These are phyloP conservation scores for Crithidia brevicula DNA, from an alignment of 208 protist species.

Conservation along the genomic window DNA sequence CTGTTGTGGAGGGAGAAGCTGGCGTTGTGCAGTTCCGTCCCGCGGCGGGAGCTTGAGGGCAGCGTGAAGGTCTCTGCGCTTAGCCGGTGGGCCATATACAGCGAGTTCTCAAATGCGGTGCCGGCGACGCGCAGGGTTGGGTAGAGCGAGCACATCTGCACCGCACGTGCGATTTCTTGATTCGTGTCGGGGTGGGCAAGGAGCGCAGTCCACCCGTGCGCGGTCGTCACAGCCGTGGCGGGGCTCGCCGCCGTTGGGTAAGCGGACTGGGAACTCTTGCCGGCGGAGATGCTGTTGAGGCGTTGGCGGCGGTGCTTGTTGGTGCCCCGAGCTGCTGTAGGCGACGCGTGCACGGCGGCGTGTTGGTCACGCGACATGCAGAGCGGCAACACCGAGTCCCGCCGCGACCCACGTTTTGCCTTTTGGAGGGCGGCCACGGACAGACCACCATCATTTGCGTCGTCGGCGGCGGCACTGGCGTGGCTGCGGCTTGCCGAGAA, in stretches of 20 bases:
- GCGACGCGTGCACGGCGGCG: constrained; percentile 22
- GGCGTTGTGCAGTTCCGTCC: background rate
- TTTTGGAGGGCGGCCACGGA: constrained; percentile 5
- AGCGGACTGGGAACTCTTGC: background rate
- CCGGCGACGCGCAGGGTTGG: constrained; percentile 70
- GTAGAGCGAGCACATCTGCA: constrained; percentile 73
- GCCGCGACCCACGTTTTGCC: constrained; percentile 13
- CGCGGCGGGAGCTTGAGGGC: background rate
- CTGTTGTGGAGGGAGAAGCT: background rate
- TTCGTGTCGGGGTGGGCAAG: constrained; percentile 12
- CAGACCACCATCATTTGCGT: background rate
- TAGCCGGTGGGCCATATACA: constrained; percentile 33
- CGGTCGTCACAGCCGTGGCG: background rate
- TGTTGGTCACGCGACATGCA: constrained; percentile 58
- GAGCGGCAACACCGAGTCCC: constrained; percentile 37
- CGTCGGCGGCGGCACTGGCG: background rate
- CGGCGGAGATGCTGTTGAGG: background rate
- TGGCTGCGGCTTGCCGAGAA: constrained; percentile 2
- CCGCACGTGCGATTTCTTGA: constrained; percentile 43
- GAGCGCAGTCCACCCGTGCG: constrained; percentile 20
- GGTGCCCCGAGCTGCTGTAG: background rate
- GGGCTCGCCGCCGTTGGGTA: background rate
- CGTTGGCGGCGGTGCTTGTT: constrained; percentile 5
- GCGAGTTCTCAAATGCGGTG: constrained; percentile 80
- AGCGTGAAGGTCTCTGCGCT: constrained; percentile 16